Evolutionary conservation across 2,329 filamentous ascomycete species (phyloP), one percentile per base, ranked within the genome.

Genomic region (Dothideomycetes sp.): DNA sequence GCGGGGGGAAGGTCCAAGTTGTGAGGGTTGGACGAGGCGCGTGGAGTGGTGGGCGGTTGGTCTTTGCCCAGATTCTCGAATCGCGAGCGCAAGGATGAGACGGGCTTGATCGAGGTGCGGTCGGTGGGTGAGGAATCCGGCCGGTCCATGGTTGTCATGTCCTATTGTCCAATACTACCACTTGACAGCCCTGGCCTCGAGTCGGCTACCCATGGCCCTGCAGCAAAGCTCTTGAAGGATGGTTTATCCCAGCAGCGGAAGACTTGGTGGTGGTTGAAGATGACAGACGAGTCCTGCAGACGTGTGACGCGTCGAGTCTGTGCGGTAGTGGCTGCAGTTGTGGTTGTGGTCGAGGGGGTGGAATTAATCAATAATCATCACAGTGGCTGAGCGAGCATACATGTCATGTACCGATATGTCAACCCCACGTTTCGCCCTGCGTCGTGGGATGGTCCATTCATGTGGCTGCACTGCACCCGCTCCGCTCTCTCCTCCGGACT

Each of bases 81-180:
- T 52, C 83, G 79, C 47, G 82, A 84, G 45, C 80, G 74, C 45
- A 91, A 68, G 37, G 84, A 88, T 37, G 84, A 91, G 37, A 91
- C 84, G 18, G 85, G 83, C 65, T 79, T 84, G 52, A 88, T 78
- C 47, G 84, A 87, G 43, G 81, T 81, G 64, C 73, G 81, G 69
- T 88, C 84, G 43, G 77, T 77, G n/a, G n/a, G n/a, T n/a, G n/a
- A n/a, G n/a, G n/a, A n/a, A n/a, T n/a, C n/a, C n/a, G 61, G 75
- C 80, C n/a, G 36, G n/a, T 47, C 45, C 50, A 50, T 53, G 31
- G 34, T 47, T 10, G 9, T 29, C 14, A 15, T 34, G 22, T 27
- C 22, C 22, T 7, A 27, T 7, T 27, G 12, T 27, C 7, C 12
- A 27, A 7, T 27, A 12, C 22, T 27, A 27, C 22, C 22, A 7